Evolutionary conservation across 2,329 filamentous ascomycete genomes (phyloP).

Genomic region (Thelonectria discophora): DNA sequence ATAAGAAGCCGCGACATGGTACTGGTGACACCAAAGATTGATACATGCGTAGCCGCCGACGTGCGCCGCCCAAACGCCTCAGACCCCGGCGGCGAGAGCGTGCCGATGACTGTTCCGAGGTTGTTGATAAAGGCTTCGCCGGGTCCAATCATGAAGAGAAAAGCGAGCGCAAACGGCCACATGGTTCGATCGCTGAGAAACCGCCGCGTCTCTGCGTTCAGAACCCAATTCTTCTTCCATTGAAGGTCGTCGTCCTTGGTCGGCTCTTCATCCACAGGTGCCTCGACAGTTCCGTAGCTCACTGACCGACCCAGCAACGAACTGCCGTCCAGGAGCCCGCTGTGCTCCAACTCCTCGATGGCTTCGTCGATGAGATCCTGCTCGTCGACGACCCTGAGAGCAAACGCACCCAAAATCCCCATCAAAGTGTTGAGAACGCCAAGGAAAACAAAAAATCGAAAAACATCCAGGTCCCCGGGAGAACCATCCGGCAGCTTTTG

Average conservation of each 20-base stretch:
- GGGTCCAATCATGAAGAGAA: slow-evolving; percentile 91
- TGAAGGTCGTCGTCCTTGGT: slow-evolving; percentile 59
- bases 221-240: slow-evolving; percentile 85
- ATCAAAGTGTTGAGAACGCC: slow-evolving; percentile 73
- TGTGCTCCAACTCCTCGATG: slow-evolving; percentile 89
- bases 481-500: slow-evolving; percentile 72
- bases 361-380: slow-evolving; percentile 89
- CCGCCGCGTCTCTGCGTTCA: slow-evolving; percentile 87
- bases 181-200: slow-evolving; percentile 92
- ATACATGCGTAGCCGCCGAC: slow-evolving; percentile 86
- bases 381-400: slow-evolving; percentile 82
- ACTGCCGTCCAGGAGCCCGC: slow-evolving; percentile 80
- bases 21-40: slow-evolving; percentile 88
- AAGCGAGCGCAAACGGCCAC: slow-evolving; percentile 92
- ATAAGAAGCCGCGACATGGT: slow-evolving; percentile 91
- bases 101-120: slow-evolving; percentile 90
- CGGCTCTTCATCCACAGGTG: slow-evolving; percentile 51
- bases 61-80: slow-evolving; percentile 56
- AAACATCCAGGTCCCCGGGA: slow-evolving; percentile 75
- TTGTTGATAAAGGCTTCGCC: slow-evolving; percentile 99
- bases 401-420: slow-evolving; percentile 77
- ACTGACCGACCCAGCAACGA: slow-evolving; percentile 71
- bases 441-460: slow-evolving; percentile 88
- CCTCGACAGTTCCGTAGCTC: slow-evolving; percentile 68
- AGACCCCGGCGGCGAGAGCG: slow-evolving; percentile 71